Conservation (phyloP, 371 early-diverging fungal species). For the Rhizopus sp. region DNA sequence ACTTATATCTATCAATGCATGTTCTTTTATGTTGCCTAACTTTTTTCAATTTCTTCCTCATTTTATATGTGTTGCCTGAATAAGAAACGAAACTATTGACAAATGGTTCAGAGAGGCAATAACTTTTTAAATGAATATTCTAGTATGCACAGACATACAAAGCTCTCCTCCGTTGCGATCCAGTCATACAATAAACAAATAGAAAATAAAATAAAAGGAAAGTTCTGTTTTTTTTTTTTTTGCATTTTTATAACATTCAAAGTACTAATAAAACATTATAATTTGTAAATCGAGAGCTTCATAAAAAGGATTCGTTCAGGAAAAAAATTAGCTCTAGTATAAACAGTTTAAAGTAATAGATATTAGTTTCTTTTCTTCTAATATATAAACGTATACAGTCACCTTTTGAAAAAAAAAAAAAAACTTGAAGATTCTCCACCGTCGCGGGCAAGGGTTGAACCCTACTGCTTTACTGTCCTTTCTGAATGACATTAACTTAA, state of each 20-base stretch:
- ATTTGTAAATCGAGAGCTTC: too few relatives aligned
- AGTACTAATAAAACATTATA: too few relatives aligned
- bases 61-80: conserved; percentile 12
- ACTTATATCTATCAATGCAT: conserved; percentile 5
- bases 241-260: background rate
- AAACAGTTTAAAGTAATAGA: too few relatives aligned
- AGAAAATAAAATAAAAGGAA: conserved; percentile 6
- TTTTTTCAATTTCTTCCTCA: conserved; percentile 7
- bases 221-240: background rate
- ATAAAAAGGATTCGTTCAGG: too few relatives aligned
- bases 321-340: too few relatives aligned
- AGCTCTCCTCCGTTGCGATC: conserved; percentile 1
- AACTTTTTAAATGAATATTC: conserved; percentile 8
- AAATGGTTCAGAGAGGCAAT: conserved; percentile 12
- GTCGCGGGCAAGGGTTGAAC: conserved; percentile 7
- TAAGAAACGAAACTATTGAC: conserved; percentile 5
- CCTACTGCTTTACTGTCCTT: conserved; percentile 7
- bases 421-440: background rate
- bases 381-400: background rate
- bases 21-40: conserved; percentile 8
- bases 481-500: conserved; percentile 7
- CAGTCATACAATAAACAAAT: conserved; percentile 6
- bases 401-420: background rate
- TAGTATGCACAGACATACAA: conserved; percentile 6
- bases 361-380: too few relatives aligned